A percentile compares a stretch with the other conserved stretches of the same genome.
These are phyloP conservation scores for Diutina ranongensis DNA, from an alignment of 1,139 yeast genomes.

Conservation along the genomic window DNA sequence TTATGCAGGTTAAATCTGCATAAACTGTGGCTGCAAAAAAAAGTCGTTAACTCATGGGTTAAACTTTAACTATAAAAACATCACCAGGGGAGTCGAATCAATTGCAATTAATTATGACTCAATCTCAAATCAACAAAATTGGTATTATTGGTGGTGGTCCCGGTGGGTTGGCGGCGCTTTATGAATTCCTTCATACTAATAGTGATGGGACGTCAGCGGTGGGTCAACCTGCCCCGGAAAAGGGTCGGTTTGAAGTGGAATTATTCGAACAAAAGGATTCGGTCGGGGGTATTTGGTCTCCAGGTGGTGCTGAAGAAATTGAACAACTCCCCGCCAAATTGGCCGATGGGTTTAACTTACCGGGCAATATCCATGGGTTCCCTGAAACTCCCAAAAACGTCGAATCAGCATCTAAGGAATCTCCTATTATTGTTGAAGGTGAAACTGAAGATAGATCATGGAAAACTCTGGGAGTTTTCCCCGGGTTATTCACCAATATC, in stretches of 20 bases:
- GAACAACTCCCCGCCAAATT: conserved; percentile 11
- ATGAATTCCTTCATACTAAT: conserved; percentile 24
- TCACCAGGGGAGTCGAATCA: no score
- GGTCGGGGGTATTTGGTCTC: conserved; percentile 28
- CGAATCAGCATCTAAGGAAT: neutral
- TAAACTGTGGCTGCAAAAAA: neutral
- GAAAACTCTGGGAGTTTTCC: conserved; percentile 31
- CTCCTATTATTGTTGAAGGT: neutral
- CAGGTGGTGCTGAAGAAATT: conserved; percentile 13
- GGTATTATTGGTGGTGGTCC: conserved; percentile 30
- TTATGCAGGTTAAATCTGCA: neutral
- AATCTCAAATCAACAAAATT: conserved; percentile 14
- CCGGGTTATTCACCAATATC: conserved; percentile 34
- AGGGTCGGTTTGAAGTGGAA: conserved; percentile 19
- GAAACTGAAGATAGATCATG: conserved; percentile 19
- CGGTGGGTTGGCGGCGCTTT: conserved; percentile 24
- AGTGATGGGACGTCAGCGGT: conserved; percentile 21
- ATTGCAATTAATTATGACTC: neutral
- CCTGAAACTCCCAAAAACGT: neutral
- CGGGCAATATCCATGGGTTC: neutral
- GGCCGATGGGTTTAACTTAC: neutral
- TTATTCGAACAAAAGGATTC: conserved; percentile 23
- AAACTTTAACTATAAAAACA: no score
- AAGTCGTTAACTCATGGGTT: no score
- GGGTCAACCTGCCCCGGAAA: conserved; percentile 11